Evolutionary conservation across 371 early-diverging fungal genomes (phyloP), one percentile per base, ranked within the genome.

Genomic region (Modicella reniformis): DNA sequence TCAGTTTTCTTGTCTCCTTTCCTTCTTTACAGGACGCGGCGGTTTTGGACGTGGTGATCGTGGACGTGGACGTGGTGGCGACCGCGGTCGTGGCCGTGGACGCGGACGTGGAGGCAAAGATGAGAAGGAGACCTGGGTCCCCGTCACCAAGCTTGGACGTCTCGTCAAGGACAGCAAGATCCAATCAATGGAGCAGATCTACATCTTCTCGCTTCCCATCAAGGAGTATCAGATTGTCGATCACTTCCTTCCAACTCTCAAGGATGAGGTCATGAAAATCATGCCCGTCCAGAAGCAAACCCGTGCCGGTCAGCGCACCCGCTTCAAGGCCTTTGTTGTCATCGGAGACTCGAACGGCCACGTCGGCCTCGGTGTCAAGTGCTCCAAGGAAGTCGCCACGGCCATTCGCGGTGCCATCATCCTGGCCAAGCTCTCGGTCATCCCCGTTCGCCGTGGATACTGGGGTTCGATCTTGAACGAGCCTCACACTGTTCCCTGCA

Each of bases 201-300:
- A 98, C 86, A 86, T 94, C 65, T 96, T 95, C 93, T 98, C 99
- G 62, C 91, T 98, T 73, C 96, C 96, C 70, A 95, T 99, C 91
- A 98, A 98, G 93, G 99, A 99, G 88, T 96, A 95, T 91, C 99
- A 99, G 88, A 98, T 99, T 67, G 93, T 99, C 72, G 99, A 99
- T 86, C 88, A 85, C 86, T 96, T 99, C 92, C 87, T 99, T 64
- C 94, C 94, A 75, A 94, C 92, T 72, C 91, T 99, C 74, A 97
- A 96, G 93, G 99, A 99, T 83, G 97, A 99, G 86, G 97, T 99
- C 75, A 97, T 99, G 93, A 96, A 97, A 91, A 96, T 98, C 84
- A 98, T 97, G 91, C 98, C 98, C 74, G 99, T 99, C 81, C 99
- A 99, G 90, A 99, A 99, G 93, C 99, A 99, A 89, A 99, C 99